These are phyloP conservation scores for Pistacia vera DNA, from an alignment of 345 rosid genomes.

Conservation along the genomic window DNA sequence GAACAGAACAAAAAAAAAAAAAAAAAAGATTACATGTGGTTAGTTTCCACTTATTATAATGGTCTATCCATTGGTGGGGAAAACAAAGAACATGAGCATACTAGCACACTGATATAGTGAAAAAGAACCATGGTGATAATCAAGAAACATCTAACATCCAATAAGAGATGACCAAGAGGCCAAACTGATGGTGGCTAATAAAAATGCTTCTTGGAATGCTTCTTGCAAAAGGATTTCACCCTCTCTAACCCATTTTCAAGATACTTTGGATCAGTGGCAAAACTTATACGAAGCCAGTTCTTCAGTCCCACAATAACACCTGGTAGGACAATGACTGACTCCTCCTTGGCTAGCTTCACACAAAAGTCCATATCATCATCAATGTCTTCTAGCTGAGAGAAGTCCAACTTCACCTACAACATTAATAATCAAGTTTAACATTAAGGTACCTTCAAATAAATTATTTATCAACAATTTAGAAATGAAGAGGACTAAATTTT, in stretches of 20 bases:
- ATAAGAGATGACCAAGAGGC: background rate
- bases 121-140: too few relatives aligned
- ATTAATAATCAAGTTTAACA: background rate
- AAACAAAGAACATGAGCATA: too few relatives aligned
- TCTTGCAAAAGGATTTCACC: constrained; percentile 40
- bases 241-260: constrained; percentile 42
- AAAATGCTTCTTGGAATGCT: constrained; percentile 35
- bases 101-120: too few relatives aligned
- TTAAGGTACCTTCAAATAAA: background rate
- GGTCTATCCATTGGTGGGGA: too few relatives aligned
- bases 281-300: constrained; percentile 49
- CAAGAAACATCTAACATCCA: too few relatives aligned
- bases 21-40: too few relatives aligned
- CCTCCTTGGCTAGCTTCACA: constrained; percentile 58
- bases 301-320: constrained; percentile 51
- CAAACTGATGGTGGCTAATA: background rate
- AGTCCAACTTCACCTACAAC: constrained; percentile 44
- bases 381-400: constrained; percentile 39
- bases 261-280: constrained; percentile 34
- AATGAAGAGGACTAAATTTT: too few relatives aligned
- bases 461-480: background rate
- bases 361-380: constrained; percentile 65
- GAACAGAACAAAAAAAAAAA: too few relatives aligned
- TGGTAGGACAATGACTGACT: constrained; percentile 46
- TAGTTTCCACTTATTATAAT: too few relatives aligned